Evolutionary conservation across 176 grass and related monocot species (phyloP).

Genomic region (barley (Hordeum vulgare)): DNA sequence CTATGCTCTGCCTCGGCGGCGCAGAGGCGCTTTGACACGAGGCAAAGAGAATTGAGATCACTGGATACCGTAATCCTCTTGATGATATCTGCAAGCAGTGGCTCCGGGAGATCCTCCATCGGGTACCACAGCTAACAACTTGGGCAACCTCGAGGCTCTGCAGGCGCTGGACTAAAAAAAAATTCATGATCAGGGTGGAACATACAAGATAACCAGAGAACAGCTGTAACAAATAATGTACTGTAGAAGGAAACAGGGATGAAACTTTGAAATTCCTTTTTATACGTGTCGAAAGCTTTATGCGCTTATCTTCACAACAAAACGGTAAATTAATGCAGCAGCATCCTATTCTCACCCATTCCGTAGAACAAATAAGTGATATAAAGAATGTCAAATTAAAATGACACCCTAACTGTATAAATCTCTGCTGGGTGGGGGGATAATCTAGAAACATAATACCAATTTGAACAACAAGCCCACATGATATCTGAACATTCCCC

Average conservation of each 20-base stretch:
- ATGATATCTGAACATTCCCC: not conserved
- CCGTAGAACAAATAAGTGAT: not conserved
- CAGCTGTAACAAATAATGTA: not conserved
- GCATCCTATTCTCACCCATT: too few species aligned
- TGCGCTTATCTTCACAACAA: not conserved
- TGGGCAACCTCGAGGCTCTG: not conserved
- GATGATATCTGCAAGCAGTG: slow-evolving; percentile 55
- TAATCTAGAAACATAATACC: not conserved
- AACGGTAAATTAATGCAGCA: not conserved
- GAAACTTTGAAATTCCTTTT: not conserved
- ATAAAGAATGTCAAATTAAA: not conserved
- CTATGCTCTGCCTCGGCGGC: slow-evolving; percentile 35
- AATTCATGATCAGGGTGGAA: not conserved
- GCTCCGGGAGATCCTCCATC: slow-evolving; percentile 59
- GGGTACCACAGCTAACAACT: not conserved
- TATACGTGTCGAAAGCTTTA: not conserved
- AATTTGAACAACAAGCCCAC: not conserved
- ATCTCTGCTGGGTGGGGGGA: not conserved
- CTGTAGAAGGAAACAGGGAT: not conserved
- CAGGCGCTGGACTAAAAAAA: not conserved
- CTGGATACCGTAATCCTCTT: slow-evolving; percentile 34
- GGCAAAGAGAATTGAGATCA: slow-evolving; percentile 57
- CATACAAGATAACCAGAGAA: too few species aligned
- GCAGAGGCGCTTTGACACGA: slow-evolving; percentile 43
- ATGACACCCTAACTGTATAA: not conserved